A percentile compares a stretch with the other conserved stretches of the same genome.
Conservation (phyloP, 306 rosid genomes). For the Vachellia pachyceras region DNA sequence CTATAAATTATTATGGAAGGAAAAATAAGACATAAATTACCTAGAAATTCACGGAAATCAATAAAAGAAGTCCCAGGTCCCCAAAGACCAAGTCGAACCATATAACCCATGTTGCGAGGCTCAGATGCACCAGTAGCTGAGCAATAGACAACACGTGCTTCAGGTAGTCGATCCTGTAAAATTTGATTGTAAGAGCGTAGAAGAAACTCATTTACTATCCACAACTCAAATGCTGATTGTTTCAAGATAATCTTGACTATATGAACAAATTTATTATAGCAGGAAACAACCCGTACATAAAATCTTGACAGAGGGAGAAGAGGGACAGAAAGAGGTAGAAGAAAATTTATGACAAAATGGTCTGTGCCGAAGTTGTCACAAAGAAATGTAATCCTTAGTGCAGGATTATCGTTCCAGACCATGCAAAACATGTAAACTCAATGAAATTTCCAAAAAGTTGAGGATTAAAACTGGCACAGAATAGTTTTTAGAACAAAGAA, state of each 20-base stretch:
- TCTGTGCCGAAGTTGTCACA: neutral
- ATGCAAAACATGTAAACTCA: neutral
- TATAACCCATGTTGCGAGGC: conserved; percentile 99
- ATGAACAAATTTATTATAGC: conserved; percentile 13
- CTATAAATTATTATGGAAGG: neutral
- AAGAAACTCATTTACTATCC: conserved; percentile 26
- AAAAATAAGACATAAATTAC: conserved; percentile 44
- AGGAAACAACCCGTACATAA: neutral
- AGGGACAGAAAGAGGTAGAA: neutral
- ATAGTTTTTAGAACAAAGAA: neutral
- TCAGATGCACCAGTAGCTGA: conserved; percentile 99
- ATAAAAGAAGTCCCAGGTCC: conserved; percentile 87
- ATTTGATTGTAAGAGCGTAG: conserved; percentile 35
- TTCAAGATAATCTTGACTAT: conserved; percentile 23
- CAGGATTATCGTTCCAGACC: neutral
- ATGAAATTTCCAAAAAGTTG: neutral
- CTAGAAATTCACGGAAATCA: conserved; percentile 91
- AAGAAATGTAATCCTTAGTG: neutral
- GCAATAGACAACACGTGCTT: conserved; percentile 92
- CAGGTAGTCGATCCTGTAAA: conserved; percentile 82
- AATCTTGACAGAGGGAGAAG: neutral
- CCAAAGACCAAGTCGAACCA: conserved; percentile 99
- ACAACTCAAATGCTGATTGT: conserved; percentile 25
- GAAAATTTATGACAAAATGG: neutral
- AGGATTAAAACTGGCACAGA: neutral